A percentile compares a stretch with the other conserved stretches of the same genome.
Conservation (phyloP, 1,284 basidiomycete genomes). For the Sporisorium graminicola region DNA sequence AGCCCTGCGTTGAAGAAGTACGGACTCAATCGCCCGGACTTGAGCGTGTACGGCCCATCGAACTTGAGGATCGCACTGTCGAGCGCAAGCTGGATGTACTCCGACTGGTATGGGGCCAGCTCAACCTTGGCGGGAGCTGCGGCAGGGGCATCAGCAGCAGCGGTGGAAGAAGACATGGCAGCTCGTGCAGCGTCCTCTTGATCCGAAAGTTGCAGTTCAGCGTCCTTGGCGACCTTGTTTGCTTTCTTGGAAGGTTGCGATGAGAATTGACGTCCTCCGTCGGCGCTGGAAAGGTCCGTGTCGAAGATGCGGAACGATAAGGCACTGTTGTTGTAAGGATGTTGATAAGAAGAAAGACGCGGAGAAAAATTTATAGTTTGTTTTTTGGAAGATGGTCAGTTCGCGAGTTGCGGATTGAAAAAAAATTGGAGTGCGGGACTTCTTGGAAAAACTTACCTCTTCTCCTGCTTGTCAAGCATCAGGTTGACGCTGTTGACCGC, state of each 20-base stretch:
- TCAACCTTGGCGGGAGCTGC: conserved; percentile 33
- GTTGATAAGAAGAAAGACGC: background rate
- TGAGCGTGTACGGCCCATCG: conserved; percentile 72
- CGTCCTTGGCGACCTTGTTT: conserved; percentile 25
- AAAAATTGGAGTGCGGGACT: conserved; percentile 12
- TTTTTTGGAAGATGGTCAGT: conserved; percentile 23
- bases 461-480: conserved; percentile 70
- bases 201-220: conserved; percentile 35
- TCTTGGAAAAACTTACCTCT: conserved; percentile 41
- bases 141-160: conserved; percentile 11
- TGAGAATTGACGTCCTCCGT: conserved; percentile 62
- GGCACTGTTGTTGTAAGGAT: conserved; percentile 37
- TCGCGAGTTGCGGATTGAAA: conserved; percentile 19
- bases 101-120: conserved; percentile 61
- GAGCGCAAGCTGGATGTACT: conserved; percentile 65
- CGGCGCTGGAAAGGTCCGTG: conserved; percentile 59
- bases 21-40: conserved; percentile 91
- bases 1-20: conserved; percentile 98
- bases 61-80: conserved; percentile 63
- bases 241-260: conserved; percentile 41
- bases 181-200: conserved; percentile 45
- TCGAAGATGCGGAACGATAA: conserved; percentile 65
- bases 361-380: conserved; percentile 4
- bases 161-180: conserved; percentile 14
- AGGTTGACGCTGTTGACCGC: conserved; percentile 65